Base-by-base conservation (phyloP, 208 protist genomes). In the Trypanosoma caninum region DNA sequence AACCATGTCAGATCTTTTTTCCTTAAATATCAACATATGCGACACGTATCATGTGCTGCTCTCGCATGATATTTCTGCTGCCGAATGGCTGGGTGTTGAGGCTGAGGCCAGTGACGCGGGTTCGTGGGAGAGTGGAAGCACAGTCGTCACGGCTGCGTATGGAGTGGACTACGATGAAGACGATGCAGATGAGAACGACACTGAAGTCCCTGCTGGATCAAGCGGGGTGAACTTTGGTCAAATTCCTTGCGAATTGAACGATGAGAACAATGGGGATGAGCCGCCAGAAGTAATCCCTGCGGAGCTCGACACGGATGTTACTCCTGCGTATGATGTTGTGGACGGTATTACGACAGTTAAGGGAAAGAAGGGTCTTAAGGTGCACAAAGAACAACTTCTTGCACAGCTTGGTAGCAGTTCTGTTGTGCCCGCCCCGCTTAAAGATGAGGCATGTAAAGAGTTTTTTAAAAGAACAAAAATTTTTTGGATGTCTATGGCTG, bases 41-140 rank as follows among this genome's bases (percentile, higher is more conserved):
- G 89, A 95, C 35, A 87, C 80, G 18, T 97, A 91, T 61, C 63
- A 76, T 47, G 55, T 84, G 37, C 80, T 91, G 1, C 77, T 90
- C 13, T 90, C 89, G 31, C 85, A 94, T 41, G 87, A 97, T 55
- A 69, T 97, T 30, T 92, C 81, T 5, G 69, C 74, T 6, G 63
- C 76, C 2, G 78, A 85, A 30, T 97, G 91, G 88, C 68, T 91
- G 11, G 91, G 84, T 45, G 89, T 86, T 58, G 91, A 94, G 34
- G 78, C 68, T 5, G 87, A 94, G 66, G 84, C 76, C 59, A 80
- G 82, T 63, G 57, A 80, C n/a, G 60, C 52, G 34, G 66, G 64
- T n/a, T 92, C 88, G 25, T 94, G 88, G 85, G 88, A 94, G 59
- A 92, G 80, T 47, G 88, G 88, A 27, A 92, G 84, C 69, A 94